Conservation (phyloP, 441 rosid genomes). For the Breynia disticha region DNA sequence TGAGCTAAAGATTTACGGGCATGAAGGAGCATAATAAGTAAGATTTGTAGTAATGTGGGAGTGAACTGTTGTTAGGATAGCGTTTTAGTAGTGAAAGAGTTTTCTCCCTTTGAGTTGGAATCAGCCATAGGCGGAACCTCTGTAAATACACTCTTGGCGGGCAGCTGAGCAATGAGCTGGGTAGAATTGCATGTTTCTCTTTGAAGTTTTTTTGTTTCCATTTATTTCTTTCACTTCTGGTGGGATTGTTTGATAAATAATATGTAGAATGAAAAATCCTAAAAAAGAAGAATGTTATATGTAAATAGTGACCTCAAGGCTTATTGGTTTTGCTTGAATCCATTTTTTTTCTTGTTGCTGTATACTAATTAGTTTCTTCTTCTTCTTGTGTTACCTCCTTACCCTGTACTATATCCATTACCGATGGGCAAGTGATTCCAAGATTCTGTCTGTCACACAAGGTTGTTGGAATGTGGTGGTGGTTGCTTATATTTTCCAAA, state of each 20-base stretch:
- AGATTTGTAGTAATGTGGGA: slow-evolving; percentile 21
- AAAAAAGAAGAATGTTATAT: slow-evolving; percentile 13
- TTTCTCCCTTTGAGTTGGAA: slow-evolving; percentile 16
- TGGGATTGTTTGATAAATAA: slow-evolving; percentile 56
- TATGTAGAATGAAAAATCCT: slow-evolving; percentile 26
- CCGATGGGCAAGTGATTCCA: too few relatives aligned
- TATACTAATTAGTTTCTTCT: too few relatives aligned
- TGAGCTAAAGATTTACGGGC: slow-evolving; percentile 30
- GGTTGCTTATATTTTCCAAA: too few relatives aligned
- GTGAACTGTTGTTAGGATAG: slow-evolving; percentile 16
- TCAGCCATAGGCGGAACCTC: slow-evolving; percentile 14
- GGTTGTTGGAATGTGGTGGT: too few relatives aligned
- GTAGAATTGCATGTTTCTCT: slow-evolving; percentile 23
- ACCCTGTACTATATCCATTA: too few relatives aligned
- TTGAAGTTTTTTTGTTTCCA: slow-evolving; percentile 5
- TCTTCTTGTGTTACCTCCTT: too few relatives aligned
- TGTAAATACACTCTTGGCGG: slow-evolving; percentile 42
- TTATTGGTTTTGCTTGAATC: neutral
- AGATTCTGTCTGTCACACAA: too few relatives aligned
- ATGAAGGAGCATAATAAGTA: slow-evolving; percentile 15
- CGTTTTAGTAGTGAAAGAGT: slow-evolving; percentile 15
- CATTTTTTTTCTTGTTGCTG: neutral
- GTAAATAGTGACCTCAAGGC: slow-evolving; percentile 16
- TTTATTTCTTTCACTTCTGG: slow-evolving; percentile 4
- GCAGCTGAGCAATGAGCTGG: slow-evolving; percentile 20